Base-by-base conservation (phyloP, 768 basidiomycete species). In the Tricholoma terreum region DNA sequence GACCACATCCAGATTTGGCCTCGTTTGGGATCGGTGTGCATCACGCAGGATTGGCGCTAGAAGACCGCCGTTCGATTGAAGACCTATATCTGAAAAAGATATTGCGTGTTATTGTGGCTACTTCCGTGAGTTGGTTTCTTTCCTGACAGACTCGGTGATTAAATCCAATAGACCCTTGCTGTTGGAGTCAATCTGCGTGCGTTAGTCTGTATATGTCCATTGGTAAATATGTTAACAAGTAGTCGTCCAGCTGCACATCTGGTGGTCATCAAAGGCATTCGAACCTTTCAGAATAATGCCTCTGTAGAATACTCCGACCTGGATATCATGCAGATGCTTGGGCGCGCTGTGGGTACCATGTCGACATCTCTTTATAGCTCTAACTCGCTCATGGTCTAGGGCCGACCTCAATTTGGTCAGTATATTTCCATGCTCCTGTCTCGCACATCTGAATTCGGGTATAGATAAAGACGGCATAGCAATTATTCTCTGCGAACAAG, bases 261-360 rank as follows among this genome's bases (percentile, higher is more conserved):
- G 61, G 96, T 96, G 50, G 83, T 98, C 58, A 89, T 99, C 64
- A 93, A 92, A 64, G 96, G 95, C 3, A 94, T 96, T 21, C 86
- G 85, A 63, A 77, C 83, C 3, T 99, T 86, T 68, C 83, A 86
- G 60, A 88, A 87, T 51, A 83, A 80, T 45, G 75, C 75, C 14
- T 83, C 84, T 48, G 77, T 80, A 33, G 94, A 98, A 63, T 97
- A 97, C 70, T 88, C 89, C 0, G 95, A 97, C 67, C 79, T 97
- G 5, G 97, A 98, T 64, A 80, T 98, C 27, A 85, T 92, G 80
- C 95, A 97, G 71, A 98, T 98, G 96, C 83, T 98, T 57, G 97
- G 96, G 6, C 84, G 97, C 48, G 94, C 94, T 42, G 91, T 92
- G 67, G 69, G 85, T 56, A n/a, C 27, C 36, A 52, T 7, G 51